Conservation (phyloP, 352 stramenopile species). For the Ochromonadaceae sp. region DNA sequence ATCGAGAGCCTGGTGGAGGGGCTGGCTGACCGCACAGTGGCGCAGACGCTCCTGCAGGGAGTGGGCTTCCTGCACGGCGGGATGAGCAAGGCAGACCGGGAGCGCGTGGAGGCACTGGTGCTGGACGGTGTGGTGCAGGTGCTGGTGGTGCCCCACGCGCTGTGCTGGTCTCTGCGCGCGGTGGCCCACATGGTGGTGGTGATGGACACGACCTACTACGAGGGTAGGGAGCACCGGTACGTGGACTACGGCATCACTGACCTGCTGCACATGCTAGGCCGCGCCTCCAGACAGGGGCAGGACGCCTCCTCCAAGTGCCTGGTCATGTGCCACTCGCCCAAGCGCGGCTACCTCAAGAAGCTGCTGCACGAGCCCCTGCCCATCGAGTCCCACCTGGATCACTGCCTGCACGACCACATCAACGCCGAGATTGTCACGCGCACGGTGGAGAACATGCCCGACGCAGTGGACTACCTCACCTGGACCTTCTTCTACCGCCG, state of each 20-base stretch:
- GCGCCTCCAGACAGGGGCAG: slow-evolving; percentile 25
- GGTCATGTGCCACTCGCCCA: slow-evolving; percentile 86
- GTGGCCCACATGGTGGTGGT: slow-evolving; percentile 83
- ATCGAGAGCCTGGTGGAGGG: slow-evolving; percentile 20
- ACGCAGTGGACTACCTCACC: slow-evolving; percentile 97
- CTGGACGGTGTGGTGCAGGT: slow-evolving; percentile 63
- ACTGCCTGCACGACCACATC: slow-evolving; percentile 93
- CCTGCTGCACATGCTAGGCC: slow-evolving; percentile 93
- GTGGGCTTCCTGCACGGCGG: slow-evolving; percentile 88
- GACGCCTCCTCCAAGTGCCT: slow-evolving; percentile 73
- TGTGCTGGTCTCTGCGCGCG: slow-evolving; percentile 73
- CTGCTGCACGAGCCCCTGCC: slow-evolving; percentile 98
- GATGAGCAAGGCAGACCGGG: slow-evolving; percentile 70
- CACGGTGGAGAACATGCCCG: slow-evolving; percentile 95
- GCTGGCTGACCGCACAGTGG: slow-evolving; percentile 66
- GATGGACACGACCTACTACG: slow-evolving; percentile 93
- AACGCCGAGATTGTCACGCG: slow-evolving; percentile 97
- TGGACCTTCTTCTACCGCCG: slow-evolving; percentile 99
- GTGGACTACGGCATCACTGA: slow-evolving; percentile 92
- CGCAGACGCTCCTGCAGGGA: slow-evolving; percentile 77
- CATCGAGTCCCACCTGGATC: slow-evolving; percentile 94
- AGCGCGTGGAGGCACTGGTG: slow-evolving; percentile 72
- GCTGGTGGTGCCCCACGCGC: slow-evolving; percentile 75
- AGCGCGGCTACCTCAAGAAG: slow-evolving; percentile 96
- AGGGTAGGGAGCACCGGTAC: slow-evolving; percentile 82